Base-by-base conservation (phyloP, 2,329 filamentous ascomycete species). In the Elsinoe perseae region DNA sequence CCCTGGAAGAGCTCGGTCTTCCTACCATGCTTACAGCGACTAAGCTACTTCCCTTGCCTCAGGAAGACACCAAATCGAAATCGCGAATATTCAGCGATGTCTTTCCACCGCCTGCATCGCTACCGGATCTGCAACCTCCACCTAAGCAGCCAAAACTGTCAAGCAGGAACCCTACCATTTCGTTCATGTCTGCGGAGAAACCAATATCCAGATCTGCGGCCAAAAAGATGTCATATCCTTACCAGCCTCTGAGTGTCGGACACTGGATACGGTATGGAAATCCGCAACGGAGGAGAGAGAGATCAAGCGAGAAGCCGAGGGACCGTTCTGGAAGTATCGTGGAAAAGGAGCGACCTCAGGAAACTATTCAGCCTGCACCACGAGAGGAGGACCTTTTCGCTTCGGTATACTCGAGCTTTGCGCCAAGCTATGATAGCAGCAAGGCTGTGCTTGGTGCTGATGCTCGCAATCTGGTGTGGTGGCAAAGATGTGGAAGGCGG, bases 391-490 rank as follows among this genome's bases (percentile, higher is more conserved):
- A 84, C 0, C 73, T 91, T 8, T 92, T 91, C 65, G 80, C 86
- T 27, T 82, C 85, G 56, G 87, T 84, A 1, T 92, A 90, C 68
- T 89, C 86, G 0, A 87, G 85, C 64, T 92, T 91, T 68, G 87
- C 87, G 4, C 87, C 87, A 0, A 83, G 80, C 53, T 84, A 81
- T 63, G 87, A 92, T 68, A 84, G 91, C 65, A 79, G 85, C 2
- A 81, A 79, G 10, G 85, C 87, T 4, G 76, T 90, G 57, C 75
- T 89, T 2, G 81, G 87, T 0, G 82, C 84, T 1, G 81, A 81
- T 30, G 77, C 82, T 50, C 81, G 87, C 58, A 82, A 83, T 54
- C 80, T 81, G 56, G 64, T 91, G 50, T 91, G 87, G 86, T 92
- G 87, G 86, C 83, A 89, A 66, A 82, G 81, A 59, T 74, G 80